These are phyloP conservation scores for Cicer yamashitae DNA, from an alignment of 306 rosid species.

Conservation along the genomic window DNA sequence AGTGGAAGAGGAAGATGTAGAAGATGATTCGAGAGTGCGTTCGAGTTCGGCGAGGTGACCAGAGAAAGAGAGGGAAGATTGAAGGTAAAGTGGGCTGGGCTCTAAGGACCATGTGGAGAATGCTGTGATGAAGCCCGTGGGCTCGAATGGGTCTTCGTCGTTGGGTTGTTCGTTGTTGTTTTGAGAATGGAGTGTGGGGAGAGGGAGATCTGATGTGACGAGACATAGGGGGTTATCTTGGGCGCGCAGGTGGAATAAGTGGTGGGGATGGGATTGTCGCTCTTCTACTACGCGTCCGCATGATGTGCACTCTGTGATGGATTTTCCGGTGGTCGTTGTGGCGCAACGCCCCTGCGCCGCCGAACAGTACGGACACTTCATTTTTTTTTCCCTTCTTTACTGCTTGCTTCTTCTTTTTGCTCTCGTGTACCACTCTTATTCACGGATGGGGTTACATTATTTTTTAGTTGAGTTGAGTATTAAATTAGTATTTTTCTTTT, in stretches of 20 bases:
- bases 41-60: slow-evolving; percentile 98
- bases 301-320: slow-evolving; percentile 83
- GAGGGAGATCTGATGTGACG: slow-evolving; percentile 94
- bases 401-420: too few species aligned
- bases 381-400: slow-evolving; percentile 34
- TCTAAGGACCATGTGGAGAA: slow-evolving; percentile 96
- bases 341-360: slow-evolving; percentile 87
- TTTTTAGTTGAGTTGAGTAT: too few species aligned
- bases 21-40: slow-evolving; percentile 77
- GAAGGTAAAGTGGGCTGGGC: slow-evolving; percentile 79
- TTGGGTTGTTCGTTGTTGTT: slow-evolving; percentile 43
- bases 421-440: too few species aligned
- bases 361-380: slow-evolving; percentile 93
- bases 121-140: slow-evolving; percentile 92
- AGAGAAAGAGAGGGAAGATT: slow-evolving; percentile 81
- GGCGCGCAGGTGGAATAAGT: slow-evolving; percentile 84
- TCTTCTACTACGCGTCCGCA: slow-evolving; percentile 92
- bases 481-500: too few species aligned
- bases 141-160: slow-evolving; percentile 86
- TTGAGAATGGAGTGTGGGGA: slow-evolving; percentile 53
- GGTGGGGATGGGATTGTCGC: slow-evolving; percentile 87
- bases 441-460: too few species aligned
- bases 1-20: slow-evolving; percentile 66
- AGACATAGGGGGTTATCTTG: slow-evolving; percentile 95
- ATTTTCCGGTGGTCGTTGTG: slow-evolving; percentile 70